These are phyloP conservation scores for Irpex rosettiformis DNA, from an alignment of 1,284 basidiomycete species.

Conservation along the genomic window DNA sequence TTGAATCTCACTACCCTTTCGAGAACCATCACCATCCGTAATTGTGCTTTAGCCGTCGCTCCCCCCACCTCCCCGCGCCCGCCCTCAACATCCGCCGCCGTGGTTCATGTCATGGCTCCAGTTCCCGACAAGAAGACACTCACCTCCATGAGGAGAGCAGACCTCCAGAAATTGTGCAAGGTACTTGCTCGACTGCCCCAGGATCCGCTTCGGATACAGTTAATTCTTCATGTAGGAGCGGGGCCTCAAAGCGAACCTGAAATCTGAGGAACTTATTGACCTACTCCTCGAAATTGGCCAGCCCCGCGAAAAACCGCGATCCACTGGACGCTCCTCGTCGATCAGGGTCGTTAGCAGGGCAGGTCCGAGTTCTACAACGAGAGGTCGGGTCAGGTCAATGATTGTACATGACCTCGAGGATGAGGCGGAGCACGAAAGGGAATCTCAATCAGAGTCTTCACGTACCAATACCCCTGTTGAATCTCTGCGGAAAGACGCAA, in stretches of 20 bases:
- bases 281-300: slow-evolving; percentile 55
- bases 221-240: slow-evolving; percentile 48
- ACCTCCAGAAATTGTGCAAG: slow-evolving; percentile 78
- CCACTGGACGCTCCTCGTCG: slow-evolving; percentile 26
- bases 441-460: slow-evolving; percentile 21
- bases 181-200: slow-evolving; percentile 31
- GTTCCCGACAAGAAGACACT: slow-evolving; percentile 53
- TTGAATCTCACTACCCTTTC: slow-evolving; percentile 3
- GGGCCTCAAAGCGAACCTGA: slow-evolving; percentile 76
- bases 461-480: slow-evolving; percentile 46
- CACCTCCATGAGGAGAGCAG: slow-evolving; percentile 60
- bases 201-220: slow-evolving; percentile 1
- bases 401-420: slow-evolving; percentile 49
- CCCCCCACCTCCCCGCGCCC: not conserved
- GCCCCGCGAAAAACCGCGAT: slow-evolving; percentile 16
- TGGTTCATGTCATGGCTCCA: slow-evolving; percentile 37
- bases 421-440: slow-evolving; percentile 33
- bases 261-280: slow-evolving; percentile 72
- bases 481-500: slow-evolving; percentile 48
- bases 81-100: not conserved
- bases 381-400: slow-evolving; percentile 38
- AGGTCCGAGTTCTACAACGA: slow-evolving; percentile 27
- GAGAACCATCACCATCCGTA: slow-evolving; percentile 15
- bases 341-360: slow-evolving; percentile 31
- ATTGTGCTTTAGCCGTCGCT: not conserved